These are phyloP conservation scores for Eucalyptus tenuipes DNA, from an alignment of 345 rosid genomes.

Conservation along the genomic window DNA sequence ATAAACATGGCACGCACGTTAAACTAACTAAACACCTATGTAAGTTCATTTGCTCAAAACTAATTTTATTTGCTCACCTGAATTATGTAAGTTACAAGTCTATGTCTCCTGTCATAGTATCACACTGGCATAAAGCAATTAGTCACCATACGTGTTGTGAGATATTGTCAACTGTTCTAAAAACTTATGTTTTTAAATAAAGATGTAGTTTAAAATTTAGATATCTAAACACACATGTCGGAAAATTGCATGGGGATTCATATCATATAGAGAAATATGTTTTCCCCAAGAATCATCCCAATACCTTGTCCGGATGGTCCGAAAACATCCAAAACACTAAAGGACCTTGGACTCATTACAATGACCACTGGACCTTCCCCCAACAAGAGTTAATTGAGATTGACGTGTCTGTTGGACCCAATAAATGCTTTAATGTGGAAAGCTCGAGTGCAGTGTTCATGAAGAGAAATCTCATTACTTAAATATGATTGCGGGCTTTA, in stretches of 20 bases:
- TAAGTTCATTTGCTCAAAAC: not conserved
- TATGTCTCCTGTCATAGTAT: not conserved
- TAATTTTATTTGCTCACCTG: not conserved
- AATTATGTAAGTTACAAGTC: not conserved
- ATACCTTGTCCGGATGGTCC: not conserved
- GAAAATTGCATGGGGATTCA: not conserved
- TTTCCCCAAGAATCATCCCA: not conserved
- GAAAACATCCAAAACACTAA: not conserved
- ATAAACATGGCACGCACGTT: not conserved
- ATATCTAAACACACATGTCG: too few relatives aligned
- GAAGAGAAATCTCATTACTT: not conserved
- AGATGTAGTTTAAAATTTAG: too few relatives aligned
- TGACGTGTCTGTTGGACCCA: not conserved
- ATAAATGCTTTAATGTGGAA: not conserved
- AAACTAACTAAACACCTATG: not conserved
- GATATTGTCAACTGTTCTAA: accelerated
- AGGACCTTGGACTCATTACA: not conserved
- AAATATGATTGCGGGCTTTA: not conserved
- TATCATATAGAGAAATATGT: not conserved
- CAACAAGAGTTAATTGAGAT: not conserved
- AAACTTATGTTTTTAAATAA: too few relatives aligned
- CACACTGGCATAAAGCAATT: not conserved
- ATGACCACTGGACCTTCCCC: not conserved
- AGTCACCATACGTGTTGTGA: not conserved
- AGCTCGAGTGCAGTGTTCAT: not conserved